Percentiles rank a stretch among this genome's conserved stretches.
Evolutionary conservation across 306 rosid genomes (phyloP).

Genomic region (Purshia tridentata): DNA sequence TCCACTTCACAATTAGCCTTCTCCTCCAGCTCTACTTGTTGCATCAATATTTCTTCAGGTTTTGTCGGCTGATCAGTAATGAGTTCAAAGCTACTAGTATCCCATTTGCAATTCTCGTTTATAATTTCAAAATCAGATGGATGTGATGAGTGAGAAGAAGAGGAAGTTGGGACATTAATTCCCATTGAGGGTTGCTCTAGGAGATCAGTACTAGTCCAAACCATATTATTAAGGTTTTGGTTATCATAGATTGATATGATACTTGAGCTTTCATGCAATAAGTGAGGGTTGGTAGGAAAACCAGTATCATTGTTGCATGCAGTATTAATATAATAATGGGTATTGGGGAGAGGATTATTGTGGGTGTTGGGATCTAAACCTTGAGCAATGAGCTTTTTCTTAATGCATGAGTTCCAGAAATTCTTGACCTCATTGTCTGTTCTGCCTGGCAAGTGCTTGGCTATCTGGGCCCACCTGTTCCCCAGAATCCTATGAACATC

Average conservation of each 20-base stretch:
- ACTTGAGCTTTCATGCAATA: constrained; percentile 2
- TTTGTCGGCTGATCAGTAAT: background rate
- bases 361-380: constrained; percentile 94
- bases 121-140: constrained; percentile 24
- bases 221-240: constrained; percentile 17
- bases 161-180: background rate
- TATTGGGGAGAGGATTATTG: constrained; percentile 49
- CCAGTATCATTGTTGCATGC: background rate
- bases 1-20: constrained; percentile 8
- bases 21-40: background rate
- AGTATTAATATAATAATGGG: background rate
- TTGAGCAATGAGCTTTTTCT: constrained; percentile 76
- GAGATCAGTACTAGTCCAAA: constrained; percentile 10
- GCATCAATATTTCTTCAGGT: constrained; percentile 4
- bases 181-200: constrained; percentile 11
- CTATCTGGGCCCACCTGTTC: constrained; percentile 93
- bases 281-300: background rate
- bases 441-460: constrained; percentile 91
- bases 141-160: constrained; percentile 7
- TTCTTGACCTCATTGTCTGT: constrained; percentile 94
- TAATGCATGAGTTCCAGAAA: constrained; percentile 86
- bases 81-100: constrained; percentile 2
- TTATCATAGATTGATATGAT: constrained; percentile 11
- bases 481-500: constrained; percentile 87
- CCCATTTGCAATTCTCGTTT: constrained; percentile 16